Percentiles rank a stretch among this genome's conserved stretches.
Conservation (phyloP, 1,139 yeast genomes). For the Yarrowia galli region DNA sequence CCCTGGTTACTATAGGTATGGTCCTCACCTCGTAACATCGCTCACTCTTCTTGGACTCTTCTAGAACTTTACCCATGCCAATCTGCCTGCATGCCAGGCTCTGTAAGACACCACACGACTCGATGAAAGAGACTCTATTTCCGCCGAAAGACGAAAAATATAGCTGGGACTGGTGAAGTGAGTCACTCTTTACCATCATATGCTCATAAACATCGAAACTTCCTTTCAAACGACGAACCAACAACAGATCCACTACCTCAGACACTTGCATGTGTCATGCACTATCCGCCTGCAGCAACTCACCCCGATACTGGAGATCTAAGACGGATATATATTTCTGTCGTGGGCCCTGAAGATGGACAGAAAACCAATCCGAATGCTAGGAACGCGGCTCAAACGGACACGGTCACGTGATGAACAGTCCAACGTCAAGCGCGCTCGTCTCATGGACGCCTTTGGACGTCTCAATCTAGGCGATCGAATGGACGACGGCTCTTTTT, state of each 20-base stretch:
- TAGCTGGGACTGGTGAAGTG: too few species aligned
- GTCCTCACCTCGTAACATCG: too few species aligned
- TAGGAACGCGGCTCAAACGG: constrained; percentile 31
- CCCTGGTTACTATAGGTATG: too few species aligned
- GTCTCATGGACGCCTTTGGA: constrained; percentile 29
- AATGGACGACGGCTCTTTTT: constrained; percentile 17
- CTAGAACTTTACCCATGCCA: background rate
- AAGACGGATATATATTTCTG: constrained; percentile 2
- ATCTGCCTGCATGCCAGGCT: constrained; percentile 4
- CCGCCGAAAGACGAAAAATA: background rate
- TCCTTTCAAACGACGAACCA: background rate
- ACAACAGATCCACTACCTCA: background rate
- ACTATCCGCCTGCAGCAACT: constrained; percentile 31
- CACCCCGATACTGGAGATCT: background rate
- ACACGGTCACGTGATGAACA: constrained; percentile 23
- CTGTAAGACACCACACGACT: constrained; percentile 6
- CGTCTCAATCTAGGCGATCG: constrained; percentile 20
- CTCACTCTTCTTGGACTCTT: background rate
- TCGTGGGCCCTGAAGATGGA: constrained; percentile 7
- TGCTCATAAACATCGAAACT: too few species aligned
- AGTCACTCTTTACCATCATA: too few species aligned
- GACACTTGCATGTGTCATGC: constrained; percentile 4
- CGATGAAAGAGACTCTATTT: background rate
- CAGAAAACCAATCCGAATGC: constrained; percentile 30
- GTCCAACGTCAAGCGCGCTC: background rate